Conservation (phyloP, 2,329 filamentous ascomycete genomes). For the Penicillium capsulatum region DNA sequence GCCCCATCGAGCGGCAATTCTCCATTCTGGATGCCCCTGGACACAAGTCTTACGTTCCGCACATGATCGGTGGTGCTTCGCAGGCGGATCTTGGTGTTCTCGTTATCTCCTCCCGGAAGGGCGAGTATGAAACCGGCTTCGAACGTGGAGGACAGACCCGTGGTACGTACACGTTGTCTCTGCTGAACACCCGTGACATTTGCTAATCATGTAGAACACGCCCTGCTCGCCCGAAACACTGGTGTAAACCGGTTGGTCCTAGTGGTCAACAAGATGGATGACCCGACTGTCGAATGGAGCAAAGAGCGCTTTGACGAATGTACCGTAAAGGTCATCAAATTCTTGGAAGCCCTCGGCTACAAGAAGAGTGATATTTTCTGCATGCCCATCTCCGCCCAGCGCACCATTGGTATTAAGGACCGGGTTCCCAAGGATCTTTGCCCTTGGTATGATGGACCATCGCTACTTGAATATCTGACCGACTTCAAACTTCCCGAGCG, state of each 20-base stretch:
- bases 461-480: constrained; percentile 92
- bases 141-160: constrained; percentile 94
- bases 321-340: constrained; percentile 77
- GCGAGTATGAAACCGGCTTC: constrained; percentile 98
- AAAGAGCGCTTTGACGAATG: constrained; percentile 91
- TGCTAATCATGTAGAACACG: constrained; percentile 58
- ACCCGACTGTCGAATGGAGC: constrained; percentile 92
- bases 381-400: constrained; percentile 94
- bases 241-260: constrained; percentile 96
- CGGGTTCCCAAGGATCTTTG: constrained; percentile 71
- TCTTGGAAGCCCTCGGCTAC: constrained; percentile 89
- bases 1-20: constrained; percentile 79
- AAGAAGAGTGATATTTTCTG: constrained; percentile 93
- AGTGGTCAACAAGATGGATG: constrained; percentile 99
- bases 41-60: constrained; percentile 96
- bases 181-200: no score
- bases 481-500: constrained; percentile 87
- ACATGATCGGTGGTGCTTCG: constrained; percentile 94
- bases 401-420: constrained; percentile 80
- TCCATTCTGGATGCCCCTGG: constrained; percentile 94
- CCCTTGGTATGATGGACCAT: constrained; percentile 84
- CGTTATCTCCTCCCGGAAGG: constrained; percentile 93
- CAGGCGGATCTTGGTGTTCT: constrained; percentile 92
- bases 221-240: constrained; percentile 95
- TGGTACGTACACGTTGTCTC: constrained; percentile 36